phyloP scores from a whole-genome alignment of 768 basidiomycete genomes.

The Mycena olivaceomarginata region DNA sequence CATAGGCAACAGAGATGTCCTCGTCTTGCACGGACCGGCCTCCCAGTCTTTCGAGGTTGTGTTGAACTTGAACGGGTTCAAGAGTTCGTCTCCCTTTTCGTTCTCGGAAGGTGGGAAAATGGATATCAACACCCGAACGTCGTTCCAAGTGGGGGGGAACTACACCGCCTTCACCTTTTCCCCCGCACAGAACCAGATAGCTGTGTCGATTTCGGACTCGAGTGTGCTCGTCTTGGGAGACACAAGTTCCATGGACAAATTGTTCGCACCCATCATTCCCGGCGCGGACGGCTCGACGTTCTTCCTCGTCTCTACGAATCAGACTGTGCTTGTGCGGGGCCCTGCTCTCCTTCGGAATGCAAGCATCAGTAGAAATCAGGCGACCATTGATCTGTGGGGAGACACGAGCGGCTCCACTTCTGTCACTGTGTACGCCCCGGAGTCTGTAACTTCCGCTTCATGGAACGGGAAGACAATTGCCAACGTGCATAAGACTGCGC shows the following conservation, averaged over 20 bases:
- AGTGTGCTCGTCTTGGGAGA: constrained; percentile 32
- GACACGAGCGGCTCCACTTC: constrained; percentile 28
- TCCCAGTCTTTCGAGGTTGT: constrained; percentile 32
- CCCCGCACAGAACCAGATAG: constrained; percentile 29
- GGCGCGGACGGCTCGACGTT: constrained; percentile 31
- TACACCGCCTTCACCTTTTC: constrained; percentile 31
- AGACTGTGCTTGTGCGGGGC: constrained; percentile 35
- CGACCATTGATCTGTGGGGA: constrained; percentile 34
- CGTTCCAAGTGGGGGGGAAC: constrained; percentile 5
- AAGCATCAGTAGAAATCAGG: neutral
- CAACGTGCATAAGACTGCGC: constrained; percentile 1
- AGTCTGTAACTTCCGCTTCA: constrained; percentile 29
- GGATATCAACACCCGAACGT: constrained; percentile 20
- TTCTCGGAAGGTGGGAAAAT: constrained; percentile 26
- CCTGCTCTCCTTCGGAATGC: constrained; percentile 34
- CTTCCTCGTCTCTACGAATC: constrained; percentile 28
- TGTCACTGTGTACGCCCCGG: constrained; percentile 32
- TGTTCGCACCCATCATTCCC: constrained; percentile 36
- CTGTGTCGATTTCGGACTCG: constrained; percentile 25
- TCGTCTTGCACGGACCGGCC: constrained; percentile 36
- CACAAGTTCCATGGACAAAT: constrained; percentile 15
- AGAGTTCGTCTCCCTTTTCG: constrained; percentile 15
- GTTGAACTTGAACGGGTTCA: constrained; percentile 26
- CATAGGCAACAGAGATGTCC: constrained; percentile 32
- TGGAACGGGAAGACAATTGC: constrained; percentile 33